These are phyloP conservation scores for Favolaschia claudopus DNA, from an alignment of 768 basidiomycete species.

Conservation along the genomic window DNA sequence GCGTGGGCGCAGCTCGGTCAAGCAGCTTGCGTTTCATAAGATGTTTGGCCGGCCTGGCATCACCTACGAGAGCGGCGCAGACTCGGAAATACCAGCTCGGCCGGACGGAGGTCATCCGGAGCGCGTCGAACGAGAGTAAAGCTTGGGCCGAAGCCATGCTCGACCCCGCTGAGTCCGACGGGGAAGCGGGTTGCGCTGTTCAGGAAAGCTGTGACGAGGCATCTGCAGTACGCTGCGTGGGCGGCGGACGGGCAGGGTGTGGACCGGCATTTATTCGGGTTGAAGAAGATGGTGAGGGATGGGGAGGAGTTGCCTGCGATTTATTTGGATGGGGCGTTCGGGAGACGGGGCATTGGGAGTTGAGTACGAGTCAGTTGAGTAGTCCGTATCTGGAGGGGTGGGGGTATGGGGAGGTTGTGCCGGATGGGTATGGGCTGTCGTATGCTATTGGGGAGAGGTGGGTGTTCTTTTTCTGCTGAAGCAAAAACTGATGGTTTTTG, in stretches of 20 bases:
- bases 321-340: constrained; percentile 76
- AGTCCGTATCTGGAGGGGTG: constrained; percentile 88
- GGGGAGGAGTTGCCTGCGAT: constrained; percentile 79
- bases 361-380: constrained; percentile 89
- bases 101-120: constrained; percentile 94
- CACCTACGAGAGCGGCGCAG: constrained; percentile 93
- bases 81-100: constrained; percentile 92
- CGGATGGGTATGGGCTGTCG: constrained; percentile 90
- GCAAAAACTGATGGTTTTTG: too few relatives aligned
- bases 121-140: constrained; percentile 82
- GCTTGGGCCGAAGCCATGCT: constrained; percentile 93
- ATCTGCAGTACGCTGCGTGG: constrained; percentile 88
- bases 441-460: constrained; percentile 91
- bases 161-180: constrained; percentile 56
- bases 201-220: constrained; percentile 77
- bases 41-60: constrained; percentile 77
- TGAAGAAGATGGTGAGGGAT: constrained; percentile 80
- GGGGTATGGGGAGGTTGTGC: constrained; percentile 97
- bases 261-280: constrained; percentile 93
- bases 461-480: too few relatives aligned
- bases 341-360: constrained; percentile 87
- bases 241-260: constrained; percentile 95
- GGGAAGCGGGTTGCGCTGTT: constrained; percentile 71
- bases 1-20: constrained; percentile 95
- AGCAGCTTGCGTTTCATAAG: constrained; percentile 95